Evolutionary conservation across 148 eudicot genomes (phyloP), one percentile per base, ranked within the genome.

Genomic region (Beta vulgaris): DNA sequence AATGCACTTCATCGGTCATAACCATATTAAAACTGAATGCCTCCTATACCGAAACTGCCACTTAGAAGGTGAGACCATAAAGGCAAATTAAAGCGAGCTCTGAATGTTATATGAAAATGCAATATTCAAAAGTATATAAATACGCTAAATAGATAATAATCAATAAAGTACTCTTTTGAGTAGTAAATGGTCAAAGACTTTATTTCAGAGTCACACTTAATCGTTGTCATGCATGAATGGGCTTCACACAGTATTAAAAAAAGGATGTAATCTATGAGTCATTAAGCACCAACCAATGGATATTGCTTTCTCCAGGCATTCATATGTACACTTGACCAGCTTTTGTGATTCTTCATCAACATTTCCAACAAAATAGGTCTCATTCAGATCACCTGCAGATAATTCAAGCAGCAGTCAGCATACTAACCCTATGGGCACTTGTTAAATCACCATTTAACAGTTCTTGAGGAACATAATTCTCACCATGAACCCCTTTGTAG

Each of bases 231-330:
- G 2, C 14, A 54, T 43, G 46, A 65, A 49, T 32, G 39, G 44
- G 48, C 43, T 57, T 19, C 44, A 71, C 26, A 1, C 9, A 37
- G 31, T 23, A 9, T 37, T 65, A n/a, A n/a, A n/a, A n/a, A n/a
- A n/a, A n/a, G n/a, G n/a, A 35, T 11, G 46, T 64, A 7, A 15
- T 35, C 21, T 21, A 23, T 53, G 57, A 23, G 35, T 66, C 26
- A 35, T 48, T 25, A 25, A 68, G 69, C 68, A 82, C 88, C 61
- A 75, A 92, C 98, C 98, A 35, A 85, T 81, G 62, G 98, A 83
- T 79, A 95, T 95, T 74, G 98, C 99, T 80, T 95, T 95, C 80
- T 95, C 99, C 91, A 95, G 82, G 84, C 99, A 95, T 78, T 92
- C 98, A 80, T 91, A 95, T 74, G 99, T 89, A 83, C 97, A 83